These are phyloP conservation scores for Russula abietina DNA, from an alignment of 768 basidiomycete species.

Conservation along the genomic window DNA sequence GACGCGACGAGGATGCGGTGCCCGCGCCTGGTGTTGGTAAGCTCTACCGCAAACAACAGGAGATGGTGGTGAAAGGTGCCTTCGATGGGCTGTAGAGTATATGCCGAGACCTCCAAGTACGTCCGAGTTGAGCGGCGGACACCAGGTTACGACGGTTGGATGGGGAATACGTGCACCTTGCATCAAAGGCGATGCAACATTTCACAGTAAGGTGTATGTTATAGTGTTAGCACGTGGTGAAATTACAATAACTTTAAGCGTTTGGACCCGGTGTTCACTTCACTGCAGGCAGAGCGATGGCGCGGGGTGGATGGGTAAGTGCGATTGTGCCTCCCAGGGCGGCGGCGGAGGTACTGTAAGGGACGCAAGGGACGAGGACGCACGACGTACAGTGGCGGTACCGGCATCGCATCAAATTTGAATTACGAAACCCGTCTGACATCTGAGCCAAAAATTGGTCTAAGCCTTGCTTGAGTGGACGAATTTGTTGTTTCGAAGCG, in stretches of 20 bases:
- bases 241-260: too few species aligned
- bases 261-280: not conserved
- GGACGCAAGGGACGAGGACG: not conserved
- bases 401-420: not conserved
- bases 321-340: not conserved
- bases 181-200: not conserved
- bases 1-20: constrained; percentile 64
- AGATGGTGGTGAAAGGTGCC: constrained; percentile 49
- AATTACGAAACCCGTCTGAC: not conserved
- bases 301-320: not conserved
- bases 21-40: constrained; percentile 73
- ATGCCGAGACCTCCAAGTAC: not conserved
- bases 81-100: constrained; percentile 40
- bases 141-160: not conserved
- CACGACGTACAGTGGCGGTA: not conserved
- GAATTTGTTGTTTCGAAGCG: too few species aligned
- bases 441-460: not conserved
- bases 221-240: not conserved
- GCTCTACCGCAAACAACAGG: constrained; percentile 61
- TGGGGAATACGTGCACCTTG: not conserved
- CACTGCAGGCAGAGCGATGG: not conserved
- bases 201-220: not conserved
- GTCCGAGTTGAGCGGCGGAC: not conserved
- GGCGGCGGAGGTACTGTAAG: too few species aligned
- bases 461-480: too few species aligned